phyloP scores from a whole-genome alignment of 169 alveolate genomes.

The Nephromyces sp. region DNA sequence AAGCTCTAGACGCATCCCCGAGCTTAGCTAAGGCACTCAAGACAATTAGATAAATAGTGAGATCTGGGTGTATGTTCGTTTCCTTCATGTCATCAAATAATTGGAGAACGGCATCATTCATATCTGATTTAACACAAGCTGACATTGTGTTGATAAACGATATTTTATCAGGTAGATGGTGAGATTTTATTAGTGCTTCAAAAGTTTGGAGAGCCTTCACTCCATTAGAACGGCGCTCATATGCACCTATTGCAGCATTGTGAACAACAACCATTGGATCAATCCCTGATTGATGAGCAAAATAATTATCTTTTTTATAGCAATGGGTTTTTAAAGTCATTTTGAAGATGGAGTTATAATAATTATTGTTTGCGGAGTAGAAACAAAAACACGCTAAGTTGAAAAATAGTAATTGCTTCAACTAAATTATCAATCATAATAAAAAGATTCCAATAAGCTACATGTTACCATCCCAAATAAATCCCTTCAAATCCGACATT shows the following conservation, averaged over 20 bases:
- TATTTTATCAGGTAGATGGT: not conserved
- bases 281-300: too few species aligned
- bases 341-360: too few species aligned
- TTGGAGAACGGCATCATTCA: not conserved
- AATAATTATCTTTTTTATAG: too few species aligned
- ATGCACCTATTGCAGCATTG: not conserved
- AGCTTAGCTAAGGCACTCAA: not conserved
- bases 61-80: not conserved
- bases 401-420: too few species aligned
- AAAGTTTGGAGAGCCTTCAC: not conserved
- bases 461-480: too few species aligned
- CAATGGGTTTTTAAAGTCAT: too few species aligned
- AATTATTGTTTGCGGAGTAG: too few species aligned
- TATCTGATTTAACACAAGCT: not conserved
- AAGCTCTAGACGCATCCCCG: not conserved
- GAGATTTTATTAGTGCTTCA: not conserved
- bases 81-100: not conserved
- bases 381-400: too few species aligned
- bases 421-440: too few species aligned
- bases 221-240: not conserved
- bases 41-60: not conserved
- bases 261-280: not conserved
- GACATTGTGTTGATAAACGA: not conserved
- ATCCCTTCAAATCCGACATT: too few species aligned
- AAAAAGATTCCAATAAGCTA: too few species aligned